Conservation (phyloP, 75 land plant species). For the Sequoia sempervirens region DNA sequence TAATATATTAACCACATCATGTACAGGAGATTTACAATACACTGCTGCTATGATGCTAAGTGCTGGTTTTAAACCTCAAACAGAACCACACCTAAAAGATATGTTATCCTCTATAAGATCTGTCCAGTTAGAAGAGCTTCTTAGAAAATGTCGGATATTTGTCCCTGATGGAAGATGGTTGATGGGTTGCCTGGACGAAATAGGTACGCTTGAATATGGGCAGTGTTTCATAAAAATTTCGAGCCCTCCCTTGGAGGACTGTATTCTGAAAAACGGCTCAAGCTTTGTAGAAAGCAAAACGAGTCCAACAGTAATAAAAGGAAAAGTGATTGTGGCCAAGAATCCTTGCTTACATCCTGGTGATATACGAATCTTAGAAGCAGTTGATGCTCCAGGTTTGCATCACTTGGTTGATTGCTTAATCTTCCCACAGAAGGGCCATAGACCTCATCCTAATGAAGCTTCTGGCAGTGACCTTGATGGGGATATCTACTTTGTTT, state of each 20-base stretch:
- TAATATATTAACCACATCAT: constrained; percentile 55
- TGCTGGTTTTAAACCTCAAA: constrained; percentile 65
- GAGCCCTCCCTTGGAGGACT: constrained; percentile 34
- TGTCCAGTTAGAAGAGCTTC: constrained; percentile 60
- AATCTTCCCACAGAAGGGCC: constrained; percentile 83
- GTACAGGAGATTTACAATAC: constrained; percentile 54
- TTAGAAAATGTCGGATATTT: constrained; percentile 70
- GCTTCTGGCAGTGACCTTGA: constrained; percentile 97
- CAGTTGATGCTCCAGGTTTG: constrained; percentile 74
- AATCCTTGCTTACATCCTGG: constrained; percentile 97
- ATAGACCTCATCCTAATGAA: constrained; percentile 85
- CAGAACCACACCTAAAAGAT: constrained; percentile 64
- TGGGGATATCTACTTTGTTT: constrained; percentile 86
- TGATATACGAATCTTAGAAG: constrained; percentile 76
- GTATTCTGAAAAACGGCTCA: constrained; percentile 46
- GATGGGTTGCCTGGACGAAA: constrained; percentile 92
- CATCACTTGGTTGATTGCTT: constrained; percentile 79
- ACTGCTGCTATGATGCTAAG: constrained; percentile 67
- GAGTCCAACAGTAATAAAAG: constrained; percentile 40
- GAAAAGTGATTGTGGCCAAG: constrained; percentile 70
- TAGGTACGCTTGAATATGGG: constrained; percentile 64
- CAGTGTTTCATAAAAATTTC: constrained; percentile 85
- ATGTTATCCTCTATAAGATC: constrained; percentile 72
- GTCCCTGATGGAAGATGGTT: constrained; percentile 73
- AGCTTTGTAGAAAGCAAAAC: constrained; percentile 20